Base-by-base conservation (phyloP, 768 basidiomycete species). In the Pholiota conissans region DNA sequence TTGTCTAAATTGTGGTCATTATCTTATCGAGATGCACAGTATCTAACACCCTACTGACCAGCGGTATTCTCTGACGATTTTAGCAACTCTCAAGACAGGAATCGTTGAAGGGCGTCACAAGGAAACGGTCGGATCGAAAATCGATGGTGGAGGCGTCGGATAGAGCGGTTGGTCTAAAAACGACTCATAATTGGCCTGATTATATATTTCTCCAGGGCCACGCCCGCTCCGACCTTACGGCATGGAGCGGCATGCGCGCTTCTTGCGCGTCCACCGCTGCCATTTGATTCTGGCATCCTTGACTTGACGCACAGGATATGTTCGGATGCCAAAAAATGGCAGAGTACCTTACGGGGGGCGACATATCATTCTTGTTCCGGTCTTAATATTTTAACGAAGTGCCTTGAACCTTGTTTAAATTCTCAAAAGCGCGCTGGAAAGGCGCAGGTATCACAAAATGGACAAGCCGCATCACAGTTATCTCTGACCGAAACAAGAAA, bases 191-290 rank as follows among this genome's bases (percentile, higher is more conserved):
- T 11, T 46, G 40, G n/a, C 9, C 53, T 30, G 42, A 54, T 54
- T 54, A 54, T 45, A 46, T 54, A 54, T 45, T 45, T 45, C 20
- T 24, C n/a, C n/a, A 18, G 37, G 16, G n/a, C n/a, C 51, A 52
- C 51, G 22, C 26, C 52, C 37, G 27, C 37, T 28, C 27, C 52
- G 39, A 45, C n/a, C 29, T 54, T 54, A 54, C 42, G 53, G 53
- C 53, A 54, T 22, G 24, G 22, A 22, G 20, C 40, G 40, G 40
- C 34, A 32, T 34, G 30, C n/a, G 22, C 32, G 3, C 34, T 18
- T 51, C 7, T 18, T n/a, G n/a, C 40, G 18, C 8, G 20, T 11
- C 22, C 18, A 20, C 42, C 1, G 10, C 20, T 45, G 7, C 13
- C 30, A 6, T 32, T 32, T 6, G 7, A 32, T 32, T 32, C 32